Evolutionary conservation across 768 basidiomycete genomes (phyloP), one percentile per base, ranked within the genome.

Genomic region (Lactifluus subvellereus): DNA sequence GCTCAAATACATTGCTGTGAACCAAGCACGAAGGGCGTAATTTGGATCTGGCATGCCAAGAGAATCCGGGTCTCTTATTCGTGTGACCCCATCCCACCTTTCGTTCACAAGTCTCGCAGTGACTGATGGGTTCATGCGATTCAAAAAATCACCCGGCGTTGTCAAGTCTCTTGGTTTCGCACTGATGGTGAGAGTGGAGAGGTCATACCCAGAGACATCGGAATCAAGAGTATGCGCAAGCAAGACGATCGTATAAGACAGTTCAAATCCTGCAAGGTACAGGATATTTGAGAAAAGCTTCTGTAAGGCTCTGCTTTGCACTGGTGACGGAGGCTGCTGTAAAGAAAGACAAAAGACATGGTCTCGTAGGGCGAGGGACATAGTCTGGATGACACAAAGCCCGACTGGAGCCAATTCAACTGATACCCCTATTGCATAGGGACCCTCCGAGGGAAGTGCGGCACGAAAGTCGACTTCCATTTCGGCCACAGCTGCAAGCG

Each of bases 251-350:
- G 53, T 40, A 20, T 59, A 45, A 5, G 42, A 56, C 49, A 64
- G 8, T 42, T 61, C 63, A 33, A 61, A 70, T 37, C 54, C 68
- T 59, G 50, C 47, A 33, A 54, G 62, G 49, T 45, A 57, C 48
- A 6, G 57, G 30, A 57, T 56, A 20, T 20, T 45, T 47, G 51
- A 61, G 64, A 60, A 55, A 49, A 60, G 32, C 32, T 60, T 65
- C 61, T 60, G 66, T 54, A 37, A 30, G 20, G 32, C 7, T 14
- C 5, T 16, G 10, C 14, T 3, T 42, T 57, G 61, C 27, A 11
- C 4, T 11, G 30, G 2, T 2, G 54, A 27, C 13, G 33, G 54
- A 1, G 37, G 38, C 37, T 27, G 47, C 7, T 20, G 49, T 43
- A 62, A 49, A 18, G 32, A 43, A 22, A 57, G 54, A 11, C 52